phyloP scores from a whole-genome alignment of 179 eudicot genomes.

The Sideroxylon spinosum region DNA sequence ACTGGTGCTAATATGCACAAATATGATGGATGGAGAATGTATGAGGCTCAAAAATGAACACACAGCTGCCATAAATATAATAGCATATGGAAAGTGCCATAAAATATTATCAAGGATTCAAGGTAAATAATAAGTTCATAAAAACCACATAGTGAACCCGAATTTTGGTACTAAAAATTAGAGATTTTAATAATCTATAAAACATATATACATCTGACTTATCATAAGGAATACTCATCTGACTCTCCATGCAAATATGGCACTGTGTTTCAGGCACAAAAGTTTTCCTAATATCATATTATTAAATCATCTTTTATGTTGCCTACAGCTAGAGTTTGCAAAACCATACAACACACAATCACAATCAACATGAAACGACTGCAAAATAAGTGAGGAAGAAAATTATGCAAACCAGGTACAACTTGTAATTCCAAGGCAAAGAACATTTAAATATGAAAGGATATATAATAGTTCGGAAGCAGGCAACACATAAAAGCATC shows the following conservation, averaged over 20 bases:
- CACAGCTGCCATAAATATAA: neutral
- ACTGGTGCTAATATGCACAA: neutral
- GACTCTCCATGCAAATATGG: no score
- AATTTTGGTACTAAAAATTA: no score
- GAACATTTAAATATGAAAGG: neutral
- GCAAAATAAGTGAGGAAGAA: neutral
- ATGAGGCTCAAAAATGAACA: neutral
- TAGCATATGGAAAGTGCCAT: no score
- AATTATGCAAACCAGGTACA: neutral
- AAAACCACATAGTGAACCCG: no score
- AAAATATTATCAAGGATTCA: no score
- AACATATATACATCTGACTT: no score
- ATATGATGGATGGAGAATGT: neutral
- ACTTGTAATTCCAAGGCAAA: slow-evolving; percentile 5
- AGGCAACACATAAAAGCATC: neutral
- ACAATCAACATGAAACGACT: neutral
- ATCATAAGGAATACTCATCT: no score
- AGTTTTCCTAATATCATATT: neutral
- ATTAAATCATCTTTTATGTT: neutral
- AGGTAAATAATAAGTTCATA: no score
- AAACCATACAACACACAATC: neutral
- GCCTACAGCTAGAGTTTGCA: neutral
- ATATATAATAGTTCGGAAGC: neutral
- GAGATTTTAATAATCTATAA: no score
- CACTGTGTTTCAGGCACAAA: neutral